phyloP scores from a whole-genome alignment of 768 basidiomycete genomes.

The Cystofilobasidium bisporidii region DNA sequence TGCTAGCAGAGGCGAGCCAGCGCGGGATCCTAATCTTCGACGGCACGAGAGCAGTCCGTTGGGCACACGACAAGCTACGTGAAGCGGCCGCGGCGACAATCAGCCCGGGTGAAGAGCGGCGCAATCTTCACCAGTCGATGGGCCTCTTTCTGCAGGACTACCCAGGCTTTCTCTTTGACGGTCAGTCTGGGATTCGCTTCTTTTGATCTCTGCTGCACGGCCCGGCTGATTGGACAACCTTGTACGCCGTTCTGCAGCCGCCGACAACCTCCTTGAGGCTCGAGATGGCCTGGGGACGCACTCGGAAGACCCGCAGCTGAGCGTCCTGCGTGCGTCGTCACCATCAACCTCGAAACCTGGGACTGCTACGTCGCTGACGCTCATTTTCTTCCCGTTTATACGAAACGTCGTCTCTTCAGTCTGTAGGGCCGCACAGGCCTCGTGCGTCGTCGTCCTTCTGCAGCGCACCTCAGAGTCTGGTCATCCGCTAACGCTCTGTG shows the following conservation, averaged over 20 bases:
- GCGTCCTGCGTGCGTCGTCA: neutral
- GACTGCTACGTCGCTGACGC: too few species aligned
- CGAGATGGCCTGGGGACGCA: neutral
- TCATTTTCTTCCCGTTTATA: too few species aligned
- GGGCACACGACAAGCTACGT: neutral
- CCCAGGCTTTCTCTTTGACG: neutral
- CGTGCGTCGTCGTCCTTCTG: neutral
- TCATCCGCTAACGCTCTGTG: too few species aligned
- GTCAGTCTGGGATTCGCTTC: too few species aligned
- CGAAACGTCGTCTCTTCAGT: too few species aligned
- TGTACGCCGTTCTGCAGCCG: neutral
- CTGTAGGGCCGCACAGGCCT: neutral
- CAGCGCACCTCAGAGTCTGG: too few species aligned
- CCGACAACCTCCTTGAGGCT: neutral
- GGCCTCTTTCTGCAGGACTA: neutral
- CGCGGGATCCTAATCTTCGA: neutral
- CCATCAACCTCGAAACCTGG: too few species aligned
- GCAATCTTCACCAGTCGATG: neutral
- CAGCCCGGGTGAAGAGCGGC: neutral
- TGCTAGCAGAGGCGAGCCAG: neutral
- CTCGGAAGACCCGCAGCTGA: neutral
- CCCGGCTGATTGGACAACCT: too few species aligned
- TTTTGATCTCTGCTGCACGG: too few species aligned
- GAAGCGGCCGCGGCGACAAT: neutral
- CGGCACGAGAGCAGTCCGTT: neutral